Base-by-base conservation (phyloP, 768 basidiomycete species). In the Megacollybia marginata region DNA sequence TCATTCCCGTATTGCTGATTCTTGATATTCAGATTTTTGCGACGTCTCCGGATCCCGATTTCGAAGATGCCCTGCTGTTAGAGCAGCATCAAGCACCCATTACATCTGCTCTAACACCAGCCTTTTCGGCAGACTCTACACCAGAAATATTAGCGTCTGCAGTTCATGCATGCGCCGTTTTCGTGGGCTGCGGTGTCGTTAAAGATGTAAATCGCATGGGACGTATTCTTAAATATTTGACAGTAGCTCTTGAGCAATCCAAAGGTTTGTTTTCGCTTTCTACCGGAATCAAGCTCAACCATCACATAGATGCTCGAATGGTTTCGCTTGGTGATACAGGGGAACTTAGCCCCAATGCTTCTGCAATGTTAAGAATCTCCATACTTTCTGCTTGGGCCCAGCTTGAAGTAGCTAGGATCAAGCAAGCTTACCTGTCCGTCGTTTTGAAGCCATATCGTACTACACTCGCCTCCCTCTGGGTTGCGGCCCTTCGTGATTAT, bases 51-150 rank as follows among this genome's bases (percentile, higher is more conserved):
- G 96, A 99, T 67, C 91, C 93, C 2, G 92, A 92, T 47, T 98
- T 92, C 57, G 88, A 90, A 33, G 91, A 91, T 52, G 82, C 89
- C 0, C 72, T 94, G 5, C 71, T 99, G 2, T 78, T 99, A 11
- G 95, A 99, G 62, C 96, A 99, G 63, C 88, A 96, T 64, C 96
- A 99, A 68, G 95, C 96, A 0, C 95, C 96, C 0, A 95, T 99
- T 52, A 96, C 95, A 2, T 92, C 96, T 16, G 96, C 96, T 0
- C 75, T 98, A 15, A 98, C 95, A 0, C 95, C 96, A 0, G 93
- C 94, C 0, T 98, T 99, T 60, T 92, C 92, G 1, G 77, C 91
- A 0, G 96, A 98, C 61, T 91, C 93, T 1, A 92, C 92, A 1
- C 95, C 95, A 0, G 95, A 99, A 62, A 94, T 98, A 32, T 61